Conservation (phyloP, 148 eudicot species). For the Amaranthus hypochondriacus region DNA sequence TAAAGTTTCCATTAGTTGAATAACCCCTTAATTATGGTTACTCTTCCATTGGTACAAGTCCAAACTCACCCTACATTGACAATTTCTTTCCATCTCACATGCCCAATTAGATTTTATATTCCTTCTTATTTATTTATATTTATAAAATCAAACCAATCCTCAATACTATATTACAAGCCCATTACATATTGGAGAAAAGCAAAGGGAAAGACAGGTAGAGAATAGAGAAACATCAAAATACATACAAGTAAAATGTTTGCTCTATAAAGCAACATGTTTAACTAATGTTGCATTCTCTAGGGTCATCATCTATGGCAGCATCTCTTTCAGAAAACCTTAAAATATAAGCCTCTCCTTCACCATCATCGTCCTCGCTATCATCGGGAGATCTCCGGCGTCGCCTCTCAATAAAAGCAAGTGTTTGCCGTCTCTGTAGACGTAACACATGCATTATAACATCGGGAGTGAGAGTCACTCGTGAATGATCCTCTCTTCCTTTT, state of each 20-base stretch:
- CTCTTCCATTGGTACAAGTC: no score
- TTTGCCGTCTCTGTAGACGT: conserved; percentile 63
- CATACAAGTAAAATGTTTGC: not conserved
- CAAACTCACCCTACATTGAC: no score
- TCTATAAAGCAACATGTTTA: conserved; percentile 24
- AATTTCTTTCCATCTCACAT: no score
- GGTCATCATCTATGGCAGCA: conserved; percentile 26
- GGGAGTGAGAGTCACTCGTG: conserved; percentile 52
- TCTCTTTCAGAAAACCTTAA: conserved; percentile 46
- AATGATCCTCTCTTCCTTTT: conserved; percentile 56
- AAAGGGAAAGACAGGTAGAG: no score
- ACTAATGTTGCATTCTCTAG: conserved; percentile 57
- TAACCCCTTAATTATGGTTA: no score
- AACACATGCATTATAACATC: conserved; percentile 78
- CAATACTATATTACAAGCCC: not conserved
- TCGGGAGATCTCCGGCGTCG: conserved; percentile 34
- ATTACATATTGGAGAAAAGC: not conserved
- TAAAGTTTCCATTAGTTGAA: no score
- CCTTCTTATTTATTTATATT: no score
- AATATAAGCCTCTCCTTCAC: conserved; percentile 30
- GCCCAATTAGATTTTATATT: no score
- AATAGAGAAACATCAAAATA: not conserved
- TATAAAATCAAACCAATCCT: not conserved
- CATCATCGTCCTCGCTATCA: conserved; percentile 53
- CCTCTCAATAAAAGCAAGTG: conserved; percentile 45